Percentiles rank a stretch among this genome's conserved stretches.
Conservation (phyloP, 2,329 filamentous ascomycete species). For the Cladosporium sp. region DNA sequence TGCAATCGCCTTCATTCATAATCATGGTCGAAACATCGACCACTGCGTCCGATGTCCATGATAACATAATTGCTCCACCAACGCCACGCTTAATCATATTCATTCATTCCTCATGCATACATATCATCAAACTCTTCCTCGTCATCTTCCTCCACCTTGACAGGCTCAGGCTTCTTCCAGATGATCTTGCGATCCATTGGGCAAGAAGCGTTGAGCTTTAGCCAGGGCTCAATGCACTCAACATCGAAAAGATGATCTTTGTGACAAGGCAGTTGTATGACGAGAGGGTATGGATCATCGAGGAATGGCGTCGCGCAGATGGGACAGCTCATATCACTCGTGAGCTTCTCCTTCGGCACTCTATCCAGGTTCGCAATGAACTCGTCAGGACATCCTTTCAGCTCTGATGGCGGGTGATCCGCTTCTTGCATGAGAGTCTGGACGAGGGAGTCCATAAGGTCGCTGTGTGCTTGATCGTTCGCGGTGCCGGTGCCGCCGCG, state of each 20-base stretch:
- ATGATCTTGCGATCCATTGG: constrained; percentile 58
- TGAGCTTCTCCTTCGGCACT: constrained; percentile 53
- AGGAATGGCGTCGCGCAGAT: constrained; percentile 60
- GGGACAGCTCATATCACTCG: constrained; percentile 51
- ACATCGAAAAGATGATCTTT: constrained; percentile 60
- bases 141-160: constrained; percentile 42
- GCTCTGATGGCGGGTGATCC: constrained; percentile 55
- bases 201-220: constrained; percentile 61
- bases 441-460: constrained; percentile 54
- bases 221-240: constrained; percentile 62
- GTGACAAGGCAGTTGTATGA: constrained; percentile 60
- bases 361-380: constrained; percentile 59
- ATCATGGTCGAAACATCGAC: constrained; percentile 1
- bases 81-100: constrained; percentile 14
- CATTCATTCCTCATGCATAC: constrained; percentile 35
- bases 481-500: constrained; percentile 29
- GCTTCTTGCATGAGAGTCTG: constrained; percentile 51
- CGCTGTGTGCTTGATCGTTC: constrained; percentile 20
- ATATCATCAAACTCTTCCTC: constrained; percentile 51
- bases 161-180: constrained; percentile 43
- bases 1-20: constrained; percentile 5
- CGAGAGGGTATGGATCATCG: constrained; percentile 55
- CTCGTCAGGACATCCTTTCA: constrained; percentile 58
- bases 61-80: constrained; percentile 11
- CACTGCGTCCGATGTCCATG: constrained; percentile 7